Evolutionary conservation across 345 rosid genomes (phyloP).

Genomic region (Salix exigua): DNA sequence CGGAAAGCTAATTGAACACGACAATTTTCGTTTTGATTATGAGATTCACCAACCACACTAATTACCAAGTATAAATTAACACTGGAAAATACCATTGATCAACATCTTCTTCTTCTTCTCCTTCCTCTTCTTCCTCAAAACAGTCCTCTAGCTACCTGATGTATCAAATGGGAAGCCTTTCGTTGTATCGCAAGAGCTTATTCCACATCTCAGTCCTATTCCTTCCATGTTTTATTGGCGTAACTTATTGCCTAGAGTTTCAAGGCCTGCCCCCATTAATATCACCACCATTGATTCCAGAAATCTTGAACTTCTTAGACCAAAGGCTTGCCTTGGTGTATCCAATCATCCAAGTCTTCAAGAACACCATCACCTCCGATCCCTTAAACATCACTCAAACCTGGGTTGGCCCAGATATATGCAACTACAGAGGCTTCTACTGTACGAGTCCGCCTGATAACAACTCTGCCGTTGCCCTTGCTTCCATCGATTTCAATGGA

Average conservation of each 20-base stretch:
- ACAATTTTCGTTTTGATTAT: background rate
- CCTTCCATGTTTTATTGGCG: background rate
- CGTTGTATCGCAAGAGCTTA: background rate
- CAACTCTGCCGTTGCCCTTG: constrained; percentile 32
- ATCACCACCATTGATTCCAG: background rate
- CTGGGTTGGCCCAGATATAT: constrained; percentile 39
- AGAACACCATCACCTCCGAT: constrained; percentile 32
- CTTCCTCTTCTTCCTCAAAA: background rate
- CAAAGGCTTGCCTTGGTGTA: constrained; percentile 18
- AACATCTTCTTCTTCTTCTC: background rate
- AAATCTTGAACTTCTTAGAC: constrained; percentile 23
- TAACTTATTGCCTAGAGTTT: background rate
- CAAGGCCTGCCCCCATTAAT: background rate
- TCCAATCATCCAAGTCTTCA: constrained; percentile 34
- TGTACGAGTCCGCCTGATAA: constrained; percentile 41
- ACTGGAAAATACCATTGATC: background rate
- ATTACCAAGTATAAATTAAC: background rate
- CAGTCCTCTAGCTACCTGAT: background rate
- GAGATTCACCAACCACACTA: constrained; percentile 12
- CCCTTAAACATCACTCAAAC: constrained; percentile 28
- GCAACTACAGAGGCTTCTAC: constrained; percentile 41
- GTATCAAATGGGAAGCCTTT: constrained; percentile 13
- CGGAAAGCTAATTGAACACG: background rate
- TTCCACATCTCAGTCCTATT: constrained; percentile 1
- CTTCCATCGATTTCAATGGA: constrained; percentile 40